Percentiles rank a stretch among this genome's conserved stretches.
phyloP scores from a whole-genome alignment of 768 basidiomycete genomes.

The Russula earlei region DNA sequence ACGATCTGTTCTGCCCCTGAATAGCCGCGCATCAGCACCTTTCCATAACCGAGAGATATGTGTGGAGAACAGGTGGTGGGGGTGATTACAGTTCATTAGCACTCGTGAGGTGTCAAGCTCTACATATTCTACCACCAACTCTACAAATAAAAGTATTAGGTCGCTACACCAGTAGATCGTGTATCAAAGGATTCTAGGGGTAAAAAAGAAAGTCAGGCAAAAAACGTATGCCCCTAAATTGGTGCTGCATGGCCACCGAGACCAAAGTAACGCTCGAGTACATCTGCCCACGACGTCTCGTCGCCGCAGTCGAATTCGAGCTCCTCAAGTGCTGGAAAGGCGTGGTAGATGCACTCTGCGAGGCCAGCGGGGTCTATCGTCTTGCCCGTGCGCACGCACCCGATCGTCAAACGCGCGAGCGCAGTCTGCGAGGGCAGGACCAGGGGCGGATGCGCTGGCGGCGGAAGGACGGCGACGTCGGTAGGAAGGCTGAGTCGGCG shows the following conservation, averaged over 20 bases:
- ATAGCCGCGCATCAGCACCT: too few relatives aligned
- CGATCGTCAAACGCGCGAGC: constrained; percentile 19
- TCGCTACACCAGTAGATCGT: neutral
- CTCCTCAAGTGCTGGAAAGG: constrained; percentile 12
- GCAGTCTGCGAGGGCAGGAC: constrained; percentile 11
- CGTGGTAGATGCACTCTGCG: constrained; percentile 17
- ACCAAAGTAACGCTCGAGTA: constrained; percentile 12
- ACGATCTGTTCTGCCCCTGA: neutral
- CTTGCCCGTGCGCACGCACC: constrained; percentile 18
- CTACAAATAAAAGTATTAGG: constrained; percentile 5
- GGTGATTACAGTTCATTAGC: neutral
- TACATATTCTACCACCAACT: constrained; percentile 2
- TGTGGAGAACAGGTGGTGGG: neutral
- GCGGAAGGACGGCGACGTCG: constrained; percentile 15
- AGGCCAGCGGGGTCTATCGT: constrained; percentile 12
- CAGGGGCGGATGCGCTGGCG: constrained; percentile 1
- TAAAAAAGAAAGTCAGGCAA: neutral
- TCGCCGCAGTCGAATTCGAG: constrained; percentile 19
- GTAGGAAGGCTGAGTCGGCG: constrained; percentile 20
- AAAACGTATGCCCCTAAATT: neutral
- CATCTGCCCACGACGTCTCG: constrained; percentile 15
- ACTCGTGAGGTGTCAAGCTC: neutral
- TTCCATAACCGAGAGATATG: neutral
- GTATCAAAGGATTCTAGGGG: neutral
- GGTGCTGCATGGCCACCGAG: constrained; percentile 3